Base-by-base conservation (phyloP, 805 yeast genomes). In the Lipomyces chichibuensis region DNA sequence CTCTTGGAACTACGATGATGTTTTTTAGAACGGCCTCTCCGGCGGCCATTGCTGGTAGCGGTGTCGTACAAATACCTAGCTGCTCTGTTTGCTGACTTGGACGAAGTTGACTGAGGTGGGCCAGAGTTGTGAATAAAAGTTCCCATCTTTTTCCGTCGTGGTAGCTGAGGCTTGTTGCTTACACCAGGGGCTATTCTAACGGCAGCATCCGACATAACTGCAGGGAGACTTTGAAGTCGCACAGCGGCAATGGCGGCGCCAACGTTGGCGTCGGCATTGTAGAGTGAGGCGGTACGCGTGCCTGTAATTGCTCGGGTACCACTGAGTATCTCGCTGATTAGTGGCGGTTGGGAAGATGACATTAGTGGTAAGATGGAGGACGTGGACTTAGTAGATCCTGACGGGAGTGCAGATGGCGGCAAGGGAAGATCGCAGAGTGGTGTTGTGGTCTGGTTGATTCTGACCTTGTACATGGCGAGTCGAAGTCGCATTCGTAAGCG, bases 381-480 rank as follows among this genome's bases (percentile, higher is more conserved):
- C 29, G 14, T 29, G 17, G 53, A 61, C 2, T 29, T 8, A 33
- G 64, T n/a, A 7, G 61, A n/a, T 29, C 14, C 35, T 8, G 33
- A 29, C 37, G 9, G 56, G 9, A 17, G 4, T 17, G 20, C 43
- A n/a, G 55, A 17, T 35, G 57, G 35, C 25, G 46, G 37, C 20
- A n/a, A 23, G 8, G 62, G 37, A 35, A 77, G 67, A 25, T 76
- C 71, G 13, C 69, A 27, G 60, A 78, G 63, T 13, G 80, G 74
- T 7, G 74, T 65, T 17, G 64, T 49, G n/a, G 71, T 67, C 66
- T 78, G 80, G 63, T 77, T 72, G 25, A 77, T 75, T 23, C 64
- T 65, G 57, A 78, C 78, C 57, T 78, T 78, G 67, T 74, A 78
- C 68, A 76, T 72, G 27, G 80, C 80, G 43, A 77, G 71, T 25